phyloP scores from a whole-genome alignment of 1,284 basidiomycete species.

The Clitocybe nebularis region DNA sequence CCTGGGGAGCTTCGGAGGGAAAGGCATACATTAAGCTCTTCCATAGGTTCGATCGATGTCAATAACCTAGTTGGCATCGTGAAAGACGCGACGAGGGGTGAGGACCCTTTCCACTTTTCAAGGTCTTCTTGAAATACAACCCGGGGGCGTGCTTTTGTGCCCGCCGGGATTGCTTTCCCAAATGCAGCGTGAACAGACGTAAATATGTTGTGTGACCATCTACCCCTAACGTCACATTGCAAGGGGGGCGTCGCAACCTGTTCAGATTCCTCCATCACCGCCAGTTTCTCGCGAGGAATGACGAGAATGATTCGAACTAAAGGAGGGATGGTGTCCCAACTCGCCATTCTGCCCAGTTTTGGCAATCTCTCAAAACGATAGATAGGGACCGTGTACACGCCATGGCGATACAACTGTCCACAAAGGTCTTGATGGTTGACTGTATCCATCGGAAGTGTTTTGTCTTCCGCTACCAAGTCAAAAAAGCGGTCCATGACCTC shows the following conservation, averaged over 20 bases:
- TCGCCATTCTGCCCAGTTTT: constrained; percentile 19
- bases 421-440: constrained; percentile 32
- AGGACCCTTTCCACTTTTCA: constrained; percentile 25
- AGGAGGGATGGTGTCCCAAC: constrained; percentile 28
- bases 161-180: constrained; percentile 24
- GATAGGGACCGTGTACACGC: constrained; percentile 22
- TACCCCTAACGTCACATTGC: constrained; percentile 25
- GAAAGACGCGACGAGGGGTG: constrained; percentile 34
- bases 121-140: constrained; percentile 31
- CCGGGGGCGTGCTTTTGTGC: constrained; percentile 19
- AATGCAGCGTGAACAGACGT: constrained; percentile 27
- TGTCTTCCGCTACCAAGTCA: constrained; percentile 18
- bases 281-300: constrained; percentile 31
- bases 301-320: constrained; percentile 29
- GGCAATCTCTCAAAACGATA: constrained; percentile 12
- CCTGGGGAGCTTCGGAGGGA: constrained; percentile 24
- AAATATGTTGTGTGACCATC: constrained; percentile 24
- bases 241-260: constrained; percentile 26
- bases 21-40: constrained; percentile 22
- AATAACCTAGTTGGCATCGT: constrained; percentile 25
- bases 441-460: constrained; percentile 26
- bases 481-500: constrained; percentile 27
- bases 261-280: constrained; percentile 17
- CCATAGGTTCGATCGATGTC: constrained; percentile 20
- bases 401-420: constrained; percentile 29